A percentile compares a stretch with the other conserved stretches of the same genome.
These are phyloP conservation scores for Cyberlindnera japonica DNA, from an alignment of 805 yeast genomes.

Conservation along the genomic window DNA sequence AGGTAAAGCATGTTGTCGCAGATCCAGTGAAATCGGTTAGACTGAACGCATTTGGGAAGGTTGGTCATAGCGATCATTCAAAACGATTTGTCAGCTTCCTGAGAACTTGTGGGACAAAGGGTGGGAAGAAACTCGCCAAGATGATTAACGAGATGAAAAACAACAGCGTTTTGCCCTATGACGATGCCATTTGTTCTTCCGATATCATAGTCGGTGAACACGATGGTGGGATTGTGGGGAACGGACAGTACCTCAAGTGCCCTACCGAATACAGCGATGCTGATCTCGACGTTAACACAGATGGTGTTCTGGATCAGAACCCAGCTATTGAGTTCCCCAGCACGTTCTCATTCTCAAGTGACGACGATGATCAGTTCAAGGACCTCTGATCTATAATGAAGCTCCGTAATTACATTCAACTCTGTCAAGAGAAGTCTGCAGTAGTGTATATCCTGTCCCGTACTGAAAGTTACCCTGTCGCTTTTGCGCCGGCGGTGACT, in stretches of 20 bases:
- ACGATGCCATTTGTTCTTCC: slow-evolving; percentile 1
- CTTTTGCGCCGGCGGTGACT: neutral
- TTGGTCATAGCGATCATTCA: slow-evolving; percentile 14
- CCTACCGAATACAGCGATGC: neutral
- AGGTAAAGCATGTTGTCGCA: neutral
- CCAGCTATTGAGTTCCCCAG: slow-evolving; percentile 2
- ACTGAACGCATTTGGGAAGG: slow-evolving; percentile 11
- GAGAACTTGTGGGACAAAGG: slow-evolving; percentile 7
- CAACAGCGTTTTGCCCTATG: slow-evolving; percentile 1
- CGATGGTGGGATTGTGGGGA: neutral
- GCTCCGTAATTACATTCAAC: too few relatives aligned
- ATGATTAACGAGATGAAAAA: slow-evolving; percentile 8
- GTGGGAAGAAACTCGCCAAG: slow-evolving; percentile 11
- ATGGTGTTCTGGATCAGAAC: slow-evolving; percentile 1
- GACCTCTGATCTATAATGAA: too few relatives aligned
- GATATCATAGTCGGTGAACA: slow-evolving; percentile 10
- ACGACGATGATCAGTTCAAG: slow-evolving; percentile 19
- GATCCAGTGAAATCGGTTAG: slow-evolving; percentile 17
- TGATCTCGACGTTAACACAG: neutral
- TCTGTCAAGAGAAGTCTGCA: too few relatives aligned
- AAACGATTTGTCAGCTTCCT: slow-evolving; percentile 16
- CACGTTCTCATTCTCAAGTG: slow-evolving; percentile 8
- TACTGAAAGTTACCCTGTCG: slow-evolving; percentile 1
- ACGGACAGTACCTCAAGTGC: too few relatives aligned
- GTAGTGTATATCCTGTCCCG: slow-evolving; percentile 4